Evolutionary conservation across 345 rosid genomes (phyloP).

Genomic region (Cardiospermum halicacabum): DNA sequence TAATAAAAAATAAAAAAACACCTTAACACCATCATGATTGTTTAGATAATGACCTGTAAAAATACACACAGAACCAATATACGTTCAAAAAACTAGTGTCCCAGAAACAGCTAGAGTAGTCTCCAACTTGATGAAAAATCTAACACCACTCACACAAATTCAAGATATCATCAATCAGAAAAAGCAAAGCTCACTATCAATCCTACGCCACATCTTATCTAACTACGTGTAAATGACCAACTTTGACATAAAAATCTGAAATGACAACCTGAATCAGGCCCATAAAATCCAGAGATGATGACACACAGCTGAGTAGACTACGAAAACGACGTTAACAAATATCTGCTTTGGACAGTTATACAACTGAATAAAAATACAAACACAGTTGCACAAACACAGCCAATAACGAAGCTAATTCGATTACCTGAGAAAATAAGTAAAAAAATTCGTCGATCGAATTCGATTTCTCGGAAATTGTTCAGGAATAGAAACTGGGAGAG

Average conservation of each 20-base stretch:
- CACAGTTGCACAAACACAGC: not conserved
- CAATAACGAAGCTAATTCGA: not conserved
- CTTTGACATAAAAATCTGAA: slow-evolving; percentile 5
- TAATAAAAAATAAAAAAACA: slow-evolving; percentile 8
- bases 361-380: not conserved
- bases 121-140: slow-evolving; percentile 47
- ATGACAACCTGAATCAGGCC: slow-evolving; percentile 13
- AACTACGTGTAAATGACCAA: slow-evolving; percentile 20
- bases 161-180: slow-evolving; percentile 27
- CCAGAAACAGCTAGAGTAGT: slow-evolving; percentile 33
- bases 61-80: slow-evolving; percentile 6
- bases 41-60: slow-evolving; percentile 4
- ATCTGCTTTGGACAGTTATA: not conserved
- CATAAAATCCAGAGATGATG: slow-evolving; percentile 10
- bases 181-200: slow-evolving; percentile 43
- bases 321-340: slow-evolving; percentile 5
- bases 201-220: slow-evolving; percentile 47
- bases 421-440: not conserved
- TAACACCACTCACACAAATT: slow-evolving; percentile 26
- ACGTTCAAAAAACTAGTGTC: slow-evolving; percentile 22
- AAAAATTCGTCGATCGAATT: not conserved
- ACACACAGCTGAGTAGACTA: not conserved
- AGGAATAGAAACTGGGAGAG: not conserved
- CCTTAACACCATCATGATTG: slow-evolving; percentile 7
- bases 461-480: not conserved